Evolutionary conservation across 2,329 filamentous ascomycete genomes (phyloP).

Genomic region (Karstenula rhodostoma): DNA sequence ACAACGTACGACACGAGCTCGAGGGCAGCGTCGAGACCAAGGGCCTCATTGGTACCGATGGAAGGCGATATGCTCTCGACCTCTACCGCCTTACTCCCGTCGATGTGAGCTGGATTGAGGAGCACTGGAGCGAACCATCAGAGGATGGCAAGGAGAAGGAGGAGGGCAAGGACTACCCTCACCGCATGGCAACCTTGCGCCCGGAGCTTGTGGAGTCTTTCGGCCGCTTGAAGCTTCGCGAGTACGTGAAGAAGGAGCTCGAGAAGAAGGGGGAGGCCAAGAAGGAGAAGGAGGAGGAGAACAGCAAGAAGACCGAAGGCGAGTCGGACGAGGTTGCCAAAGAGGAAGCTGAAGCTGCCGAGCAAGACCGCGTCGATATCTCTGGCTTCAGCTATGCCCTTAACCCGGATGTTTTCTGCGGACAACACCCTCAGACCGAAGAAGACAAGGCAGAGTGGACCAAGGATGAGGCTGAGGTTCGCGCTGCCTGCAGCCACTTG

Average conservation of each 20-base stretch:
- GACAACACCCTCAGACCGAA: conserved; percentile 86
- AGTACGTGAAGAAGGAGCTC: conserved; percentile 84
- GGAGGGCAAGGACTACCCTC: conserved; percentile 74
- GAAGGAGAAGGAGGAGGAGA: conserved; percentile 65
- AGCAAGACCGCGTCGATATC: conserved; percentile 79
- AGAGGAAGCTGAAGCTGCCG: conserved; percentile 47
- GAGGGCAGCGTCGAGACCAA: conserved; percentile 98
- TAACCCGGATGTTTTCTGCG: conserved; percentile 95
- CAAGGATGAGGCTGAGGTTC: conserved; percentile 87
- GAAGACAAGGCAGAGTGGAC: conserved; percentile 86
- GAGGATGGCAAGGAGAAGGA: conserved; percentile 59
- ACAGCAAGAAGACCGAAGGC: conserved; percentile 35
- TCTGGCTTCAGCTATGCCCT: conserved; percentile 86
- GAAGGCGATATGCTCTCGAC: conserved; percentile 96
- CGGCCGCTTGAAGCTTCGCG: conserved; percentile 83
- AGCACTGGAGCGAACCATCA: conserved; percentile 61
- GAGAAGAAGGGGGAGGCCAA: conserved; percentile 49
- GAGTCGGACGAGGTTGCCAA: conserved; percentile 40
- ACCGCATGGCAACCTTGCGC: conserved; percentile 93
- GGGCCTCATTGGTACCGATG: conserved; percentile 94
- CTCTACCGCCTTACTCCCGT: conserved; percentile 93
- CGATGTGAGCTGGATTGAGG: conserved; percentile 90
- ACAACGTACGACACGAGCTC: conserved; percentile 85
- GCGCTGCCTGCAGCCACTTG: conserved; percentile 81
- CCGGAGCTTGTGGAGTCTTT: conserved; percentile 89